phyloP scores from a whole-genome alignment of 2,329 filamentous ascomycete genomes.

The Aaosphaeria pasadenensis region DNA sequence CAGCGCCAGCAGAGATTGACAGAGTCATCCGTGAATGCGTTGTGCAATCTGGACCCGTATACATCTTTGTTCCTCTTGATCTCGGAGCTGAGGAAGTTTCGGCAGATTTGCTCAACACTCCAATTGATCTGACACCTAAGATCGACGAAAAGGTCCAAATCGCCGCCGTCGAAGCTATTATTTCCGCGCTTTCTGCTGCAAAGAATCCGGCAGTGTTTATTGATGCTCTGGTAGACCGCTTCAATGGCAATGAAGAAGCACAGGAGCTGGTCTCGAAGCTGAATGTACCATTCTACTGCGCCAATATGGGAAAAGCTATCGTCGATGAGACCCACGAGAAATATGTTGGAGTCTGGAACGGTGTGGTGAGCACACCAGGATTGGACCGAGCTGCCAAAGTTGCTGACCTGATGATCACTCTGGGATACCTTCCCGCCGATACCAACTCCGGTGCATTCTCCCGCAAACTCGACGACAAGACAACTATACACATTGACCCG shows the following conservation, averaged over 20 bases:
- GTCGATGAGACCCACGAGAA: conserved; percentile 41
- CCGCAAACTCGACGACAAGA: conserved; percentile 26
- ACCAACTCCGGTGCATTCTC: conserved; percentile 44
- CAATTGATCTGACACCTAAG: conserved; percentile 32
- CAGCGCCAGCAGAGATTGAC: conserved; percentile 43
- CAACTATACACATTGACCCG: conserved; percentile 36
- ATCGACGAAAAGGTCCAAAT: conserved; percentile 23
- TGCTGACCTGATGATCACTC: conserved; percentile 36
- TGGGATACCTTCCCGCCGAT: conserved; percentile 42
- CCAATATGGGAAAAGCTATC: conserved; percentile 44
- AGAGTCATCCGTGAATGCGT: conserved; percentile 43
- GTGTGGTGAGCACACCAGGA: conserved; percentile 35
- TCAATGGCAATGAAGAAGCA: conserved; percentile 34
- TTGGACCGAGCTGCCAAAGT: conserved; percentile 34
- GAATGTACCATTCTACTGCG: conserved; percentile 35
- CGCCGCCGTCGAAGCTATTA: conserved; percentile 33
- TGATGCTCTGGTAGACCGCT: conserved; percentile 39
- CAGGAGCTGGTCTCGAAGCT: conserved; percentile 32
- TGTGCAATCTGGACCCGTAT: conserved; percentile 41
- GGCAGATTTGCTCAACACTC: conserved; percentile 31
- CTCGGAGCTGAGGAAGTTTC: conserved; percentile 37
- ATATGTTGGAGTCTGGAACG: conserved; percentile 43
- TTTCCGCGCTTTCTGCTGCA: conserved; percentile 26
- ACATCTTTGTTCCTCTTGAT: conserved; percentile 45
- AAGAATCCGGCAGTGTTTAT: conserved; percentile 39